Percentiles rank a stretch among this genome's conserved stretches.
Conservation (phyloP, 306 rosid species). For the Mucuna pruriens region DNA sequence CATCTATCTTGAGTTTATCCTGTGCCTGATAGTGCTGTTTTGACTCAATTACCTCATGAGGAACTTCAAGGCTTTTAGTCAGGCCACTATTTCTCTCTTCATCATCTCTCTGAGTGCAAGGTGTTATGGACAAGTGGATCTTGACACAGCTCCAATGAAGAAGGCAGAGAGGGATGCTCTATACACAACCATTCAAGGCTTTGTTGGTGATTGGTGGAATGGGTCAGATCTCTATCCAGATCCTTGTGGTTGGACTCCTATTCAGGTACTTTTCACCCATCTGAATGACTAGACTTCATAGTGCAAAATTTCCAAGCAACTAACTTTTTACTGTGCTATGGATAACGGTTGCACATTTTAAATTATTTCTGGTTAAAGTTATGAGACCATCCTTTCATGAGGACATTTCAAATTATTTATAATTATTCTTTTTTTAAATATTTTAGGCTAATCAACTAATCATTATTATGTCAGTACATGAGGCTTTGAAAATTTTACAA, state of each 20-base stretch:
- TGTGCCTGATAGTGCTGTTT: conserved; percentile 18
- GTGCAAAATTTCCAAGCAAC: conserved; percentile 26
- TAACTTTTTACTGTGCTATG: conserved; percentile 27
- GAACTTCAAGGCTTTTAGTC: conserved; percentile 24
- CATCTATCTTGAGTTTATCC: conserved; percentile 18
- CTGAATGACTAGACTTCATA: background rate
- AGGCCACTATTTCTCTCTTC: conserved; percentile 40
- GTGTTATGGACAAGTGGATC: conserved; percentile 52
- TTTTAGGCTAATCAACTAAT: background rate
- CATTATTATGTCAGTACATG: background rate
- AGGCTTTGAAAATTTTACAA: background rate
- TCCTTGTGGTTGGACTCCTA: conserved; percentile 97
- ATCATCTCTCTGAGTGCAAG: conserved; percentile 43
- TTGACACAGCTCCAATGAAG: conserved; percentile 74
- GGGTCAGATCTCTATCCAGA: conserved; percentile 96
- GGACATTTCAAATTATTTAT: background rate
- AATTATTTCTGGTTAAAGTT: conserved; percentile 8
- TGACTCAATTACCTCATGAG: conserved; percentile 46
- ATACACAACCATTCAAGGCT: conserved; percentile 73
- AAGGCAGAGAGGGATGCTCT: conserved; percentile 68
- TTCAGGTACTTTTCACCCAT: conserved; percentile 63
- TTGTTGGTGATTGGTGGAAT: conserved; percentile 87
- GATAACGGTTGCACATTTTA: background rate
- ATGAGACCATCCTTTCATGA: background rate
- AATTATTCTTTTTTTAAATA: background rate